Base-by-base conservation (phyloP, 371 early-diverging fungal species). In the Apophysomyces ossiformis region DNA sequence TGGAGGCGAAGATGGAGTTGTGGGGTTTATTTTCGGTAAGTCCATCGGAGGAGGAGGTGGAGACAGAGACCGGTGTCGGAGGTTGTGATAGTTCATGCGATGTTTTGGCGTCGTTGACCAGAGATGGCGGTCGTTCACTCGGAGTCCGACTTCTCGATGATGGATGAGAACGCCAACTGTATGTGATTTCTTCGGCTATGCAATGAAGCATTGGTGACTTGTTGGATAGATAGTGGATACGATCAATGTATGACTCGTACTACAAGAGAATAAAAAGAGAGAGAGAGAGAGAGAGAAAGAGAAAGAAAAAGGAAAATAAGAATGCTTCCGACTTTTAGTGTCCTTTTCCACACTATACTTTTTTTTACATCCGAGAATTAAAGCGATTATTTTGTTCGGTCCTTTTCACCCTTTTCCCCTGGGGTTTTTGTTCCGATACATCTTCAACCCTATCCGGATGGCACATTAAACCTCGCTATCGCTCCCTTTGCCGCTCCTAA, bases 121-220 rank as follows among this genome's bases (percentile, higher is more conserved):
- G 37, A 9, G 64, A 61, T 12, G 65, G 64, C 13, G 65, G 62
- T 21, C 61, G 54, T 26, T 61, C 61, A 32, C 44, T 21, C 32
- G 64, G 56, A 8, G 61, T 38, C 6, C 21, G 61, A 32, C 26
- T 64, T 50, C 21, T n/a, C 9, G 54, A 50, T 16, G 54, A 26
- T 50, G 16, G 54, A 26, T 50, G 54, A 26, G 47, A 36, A 47
- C 65, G 57, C 45, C 45, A 63, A 36, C 38, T 21, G 37, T n/a
- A 62, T 9, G 45, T 37, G 32, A 62, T 70, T 71, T 64, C 71
- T 72, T 67, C 68, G 63, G 45, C 59, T 50, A 18, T 73, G 38
- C 56, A 60, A 56, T 37, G 73, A 32, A 56, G 65, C 61, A 65
- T 78, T 73, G 15, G 7, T 12, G 32, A 9, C 59, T 58, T 37